Conservation (phyloP, 768 basidiomycete genomes). For the Boletus vermiculosoides region DNA sequence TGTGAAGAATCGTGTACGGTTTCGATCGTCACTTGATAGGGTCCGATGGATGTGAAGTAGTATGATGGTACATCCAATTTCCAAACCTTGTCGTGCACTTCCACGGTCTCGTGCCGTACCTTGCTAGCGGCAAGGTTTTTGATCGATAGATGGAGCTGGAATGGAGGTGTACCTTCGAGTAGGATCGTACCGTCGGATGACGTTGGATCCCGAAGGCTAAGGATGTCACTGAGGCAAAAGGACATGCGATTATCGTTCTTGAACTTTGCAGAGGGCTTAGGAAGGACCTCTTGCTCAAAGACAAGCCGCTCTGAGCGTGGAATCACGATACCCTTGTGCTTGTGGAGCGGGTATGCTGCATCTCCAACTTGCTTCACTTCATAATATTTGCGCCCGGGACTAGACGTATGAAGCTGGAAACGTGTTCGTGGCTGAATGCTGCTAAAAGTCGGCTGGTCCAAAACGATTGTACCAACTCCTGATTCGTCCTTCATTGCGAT, state of each 20-base stretch:
- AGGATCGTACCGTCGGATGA: slow-evolving; percentile 55
- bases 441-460: slow-evolving; percentile 78
- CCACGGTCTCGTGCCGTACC: slow-evolving; percentile 55
- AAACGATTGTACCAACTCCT: slow-evolving; percentile 67
- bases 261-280: slow-evolving; percentile 81
- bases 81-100: slow-evolving; percentile 58
- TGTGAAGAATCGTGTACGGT: slow-evolving; percentile 76
- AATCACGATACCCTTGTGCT: slow-evolving; percentile 59
- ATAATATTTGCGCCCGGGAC: slow-evolving; percentile 81
- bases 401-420: slow-evolving; percentile 77
- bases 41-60: slow-evolving; percentile 73
- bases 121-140: slow-evolving; percentile 74
- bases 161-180: slow-evolving; percentile 85
- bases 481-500: slow-evolving; percentile 67
- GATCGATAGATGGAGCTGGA: slow-evolving; percentile 70
- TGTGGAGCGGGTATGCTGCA: slow-evolving; percentile 74
- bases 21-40: slow-evolving; percentile 77
- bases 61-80: slow-evolving; percentile 68
- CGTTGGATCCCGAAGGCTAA: slow-evolving; percentile 52
- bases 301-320: slow-evolving; percentile 67
- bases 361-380: slow-evolving; percentile 90
- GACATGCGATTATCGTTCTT: slow-evolving; percentile 60
- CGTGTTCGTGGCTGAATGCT: slow-evolving; percentile 79
- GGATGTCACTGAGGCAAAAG: slow-evolving; percentile 72
- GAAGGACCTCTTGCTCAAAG: slow-evolving; percentile 83